Evolutionary conservation across 129 eudicot species (phyloP), one percentile per base, ranked within the genome.

Genomic region (Silybum marianum): DNA sequence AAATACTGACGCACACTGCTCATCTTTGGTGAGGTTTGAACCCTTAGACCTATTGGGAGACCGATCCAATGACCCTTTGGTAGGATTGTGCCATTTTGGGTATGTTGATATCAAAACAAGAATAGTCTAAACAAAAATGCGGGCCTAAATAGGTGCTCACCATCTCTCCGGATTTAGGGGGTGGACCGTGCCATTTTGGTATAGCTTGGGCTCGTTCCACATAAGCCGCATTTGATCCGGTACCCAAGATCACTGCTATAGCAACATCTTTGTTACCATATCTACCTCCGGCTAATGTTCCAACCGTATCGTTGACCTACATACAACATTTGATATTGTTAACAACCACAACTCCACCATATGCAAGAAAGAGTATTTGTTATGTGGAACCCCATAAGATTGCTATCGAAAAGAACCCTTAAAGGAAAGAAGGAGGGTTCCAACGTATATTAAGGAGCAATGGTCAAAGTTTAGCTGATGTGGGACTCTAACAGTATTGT

Each of bases 201-300:
- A 95, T 92, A 74, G 93, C 88, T 70, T 90, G 94, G 42, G 94
- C 92, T 74, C 92, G 93, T 81, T 95, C 99, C 77, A 95, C 94
- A 79, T 95, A 95, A 68, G 99, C 99, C 40, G 99, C 97, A 85
- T 95, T 95, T 5, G 91, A 88, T 34, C 97, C 99, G 0, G 99
- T 95, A 24, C 99, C 99, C 90, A 95, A 85, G 40, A 95, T 95
- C 76, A 95, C 99, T 0, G 97, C 99, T 22, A 87, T 75, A 34
- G 81, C 80, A 34, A 88, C 94, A 62, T 92, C 97, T 44, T 80
- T 85, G 86, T 90, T 75, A 26, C 72, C 66, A 16, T 89, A 92
- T 86, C 90, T 83, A 73, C 98, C 99, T 65, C 99, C 98, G 6
- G 99, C 99, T 74, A 95, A 84, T 76, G 98, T 95, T 70, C 99